These are phyloP conservation scores for Aegilops longissima DNA, from an alignment of 176 grass and related monocot species.

Conservation along the genomic window DNA sequence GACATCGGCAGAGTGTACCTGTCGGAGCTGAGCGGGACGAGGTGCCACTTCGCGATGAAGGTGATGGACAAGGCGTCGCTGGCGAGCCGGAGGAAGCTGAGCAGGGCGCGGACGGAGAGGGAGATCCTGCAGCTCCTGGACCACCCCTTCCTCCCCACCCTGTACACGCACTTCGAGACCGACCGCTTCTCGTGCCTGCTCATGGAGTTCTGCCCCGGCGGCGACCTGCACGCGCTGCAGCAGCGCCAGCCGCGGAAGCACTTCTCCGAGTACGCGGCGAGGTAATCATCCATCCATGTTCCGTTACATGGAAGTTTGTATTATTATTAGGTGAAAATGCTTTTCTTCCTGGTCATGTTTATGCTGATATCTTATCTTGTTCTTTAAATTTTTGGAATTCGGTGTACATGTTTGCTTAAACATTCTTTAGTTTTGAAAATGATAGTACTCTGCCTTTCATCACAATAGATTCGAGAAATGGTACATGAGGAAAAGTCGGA, in stretches of 20 bases:
- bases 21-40: no score
- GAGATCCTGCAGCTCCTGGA: constrained; percentile 82
- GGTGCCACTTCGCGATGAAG: no score
- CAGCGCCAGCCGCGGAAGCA: constrained; percentile 72
- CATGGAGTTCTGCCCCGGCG: constrained; percentile 98
- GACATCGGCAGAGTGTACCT: constrained; percentile 99
- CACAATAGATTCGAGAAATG: background rate
- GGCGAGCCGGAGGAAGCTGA: background rate
- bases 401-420: background rate
- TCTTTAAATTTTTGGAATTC: background rate
- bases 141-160: constrained; percentile 35
- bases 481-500: background rate
- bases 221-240: constrained; percentile 87
- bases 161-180: constrained; percentile 71
- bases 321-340: background rate
- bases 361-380: background rate
- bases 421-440: background rate
- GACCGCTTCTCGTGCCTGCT: constrained; percentile 83
- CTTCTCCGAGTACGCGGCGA: constrained; percentile 81
- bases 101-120: constrained; percentile 75
- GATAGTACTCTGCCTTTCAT: background rate
- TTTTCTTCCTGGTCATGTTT: background rate
- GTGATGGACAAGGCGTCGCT: no score
- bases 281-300: constrained; percentile 34
- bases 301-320: background rate